A percentile compares a stretch with the other conserved stretches of the same genome.
phyloP scores from a whole-genome alignment of 352 stramenopile species.

The Pythium vanterpoolii region DNA sequence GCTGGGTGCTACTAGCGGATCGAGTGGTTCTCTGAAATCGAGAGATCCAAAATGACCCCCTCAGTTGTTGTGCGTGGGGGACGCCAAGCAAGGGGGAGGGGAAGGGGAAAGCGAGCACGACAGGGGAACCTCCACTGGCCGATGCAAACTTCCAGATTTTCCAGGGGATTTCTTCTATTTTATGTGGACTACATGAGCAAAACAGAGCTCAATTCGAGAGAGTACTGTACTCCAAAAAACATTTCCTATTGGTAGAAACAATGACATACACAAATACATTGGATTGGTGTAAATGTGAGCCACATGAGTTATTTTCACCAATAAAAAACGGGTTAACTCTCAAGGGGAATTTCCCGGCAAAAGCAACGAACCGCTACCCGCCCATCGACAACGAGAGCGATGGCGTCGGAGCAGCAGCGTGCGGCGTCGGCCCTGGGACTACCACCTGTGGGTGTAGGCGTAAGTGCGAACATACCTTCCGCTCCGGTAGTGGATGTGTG shows the following conservation, averaged over 20 bases:
- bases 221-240: neutral
- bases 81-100: neutral
- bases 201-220: neutral
- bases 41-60: constrained; percentile 27
- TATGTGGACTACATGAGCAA: constrained; percentile 20
- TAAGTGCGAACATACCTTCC: neutral
- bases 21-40: constrained; percentile 21
- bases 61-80: neutral
- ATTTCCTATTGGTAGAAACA: constrained; percentile 10
- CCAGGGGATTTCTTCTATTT: constrained; percentile 33
- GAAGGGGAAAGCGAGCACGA: constrained; percentile 14
- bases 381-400: neutral
- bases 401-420: constrained; percentile 9
- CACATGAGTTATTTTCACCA: neutral
- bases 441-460: neutral
- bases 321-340: neutral
- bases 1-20: constrained; percentile 4
- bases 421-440: neutral
- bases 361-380: neutral
- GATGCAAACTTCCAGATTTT: constrained; percentile 19
- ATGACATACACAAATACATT: neutral
- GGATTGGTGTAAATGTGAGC: neutral
- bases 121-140: neutral
- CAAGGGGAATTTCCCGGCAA: neutral
- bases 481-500: constrained; percentile 17